Conservation (phyloP, 1,139 yeast genomes). For the Yamadazyma mexicana region DNA sequence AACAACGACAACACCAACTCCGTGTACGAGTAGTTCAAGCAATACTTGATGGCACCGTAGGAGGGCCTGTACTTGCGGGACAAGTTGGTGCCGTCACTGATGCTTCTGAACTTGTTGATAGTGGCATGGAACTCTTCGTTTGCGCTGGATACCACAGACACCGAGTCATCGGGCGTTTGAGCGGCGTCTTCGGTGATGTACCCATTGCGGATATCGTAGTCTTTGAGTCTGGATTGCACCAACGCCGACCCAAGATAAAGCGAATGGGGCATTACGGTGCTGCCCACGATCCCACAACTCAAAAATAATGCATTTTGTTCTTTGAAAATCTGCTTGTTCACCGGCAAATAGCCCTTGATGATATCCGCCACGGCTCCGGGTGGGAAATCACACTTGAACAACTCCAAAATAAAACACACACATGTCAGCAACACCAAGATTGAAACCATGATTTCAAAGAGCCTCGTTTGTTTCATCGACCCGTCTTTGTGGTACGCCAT, state of each 20-base stretch:
- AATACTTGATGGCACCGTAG: slow-evolving; percentile 60
- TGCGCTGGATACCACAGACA: slow-evolving; percentile 7
- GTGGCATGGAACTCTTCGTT: slow-evolving; percentile 24
- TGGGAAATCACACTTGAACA: slow-evolving; percentile 51
- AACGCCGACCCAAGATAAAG: slow-evolving; percentile 73
- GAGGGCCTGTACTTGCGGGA: slow-evolving; percentile 56
- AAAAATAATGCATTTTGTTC: slow-evolving; percentile 63
- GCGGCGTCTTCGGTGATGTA: slow-evolving; percentile 9
- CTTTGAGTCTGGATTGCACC: slow-evolving; percentile 71
- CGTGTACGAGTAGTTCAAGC: slow-evolving; percentile 63
- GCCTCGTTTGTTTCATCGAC: slow-evolving; percentile 59
- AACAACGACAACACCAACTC: slow-evolving; percentile 68
- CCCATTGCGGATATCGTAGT: slow-evolving; percentile 56
- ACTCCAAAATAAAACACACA: slow-evolving; percentile 60
- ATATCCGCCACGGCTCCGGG: slow-evolving; percentile 35
- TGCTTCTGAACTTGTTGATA: slow-evolving; percentile 27
- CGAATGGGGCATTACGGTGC: slow-evolving; percentile 85
- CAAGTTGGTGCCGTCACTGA: slow-evolving; percentile 38
- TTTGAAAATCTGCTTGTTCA: slow-evolving; percentile 44
- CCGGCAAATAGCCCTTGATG: slow-evolving; percentile 64
- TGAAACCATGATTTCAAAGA: slow-evolving; percentile 67
- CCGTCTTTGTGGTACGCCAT: slow-evolving; percentile 76
- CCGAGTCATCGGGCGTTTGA: slow-evolving; percentile 2
- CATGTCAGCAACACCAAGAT: slow-evolving; percentile 64
- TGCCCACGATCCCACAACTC: slow-evolving; percentile 74